A percentile compares a stretch with the other conserved stretches of the same genome.
These are phyloP conservation scores for Ceratocystis variospora DNA, from an alignment of 2,329 filamentous ascomycete genomes.

Conservation along the genomic window DNA sequence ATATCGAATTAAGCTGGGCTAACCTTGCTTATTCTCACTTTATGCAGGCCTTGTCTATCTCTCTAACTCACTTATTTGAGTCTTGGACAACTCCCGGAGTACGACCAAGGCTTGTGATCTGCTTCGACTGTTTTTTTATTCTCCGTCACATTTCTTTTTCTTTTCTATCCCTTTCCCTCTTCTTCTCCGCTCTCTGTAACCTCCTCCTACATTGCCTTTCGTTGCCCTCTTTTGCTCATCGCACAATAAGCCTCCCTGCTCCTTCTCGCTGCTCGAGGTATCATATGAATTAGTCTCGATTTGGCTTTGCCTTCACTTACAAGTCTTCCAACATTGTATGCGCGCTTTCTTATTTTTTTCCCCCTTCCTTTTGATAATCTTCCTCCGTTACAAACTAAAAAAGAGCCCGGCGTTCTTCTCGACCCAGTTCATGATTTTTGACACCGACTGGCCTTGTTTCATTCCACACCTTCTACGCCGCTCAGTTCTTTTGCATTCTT, in stretches of 20 bases:
- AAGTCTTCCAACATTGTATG: not conserved
- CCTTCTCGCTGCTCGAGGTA: not conserved
- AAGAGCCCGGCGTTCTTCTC: slow-evolving; percentile 1
- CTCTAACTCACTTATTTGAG: slow-evolving; percentile 11
- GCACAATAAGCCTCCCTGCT: not conserved
- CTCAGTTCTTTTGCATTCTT: slow-evolving; percentile 11
- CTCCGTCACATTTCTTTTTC: not conserved
- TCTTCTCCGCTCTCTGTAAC: not conserved
- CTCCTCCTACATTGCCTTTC: not conserved
- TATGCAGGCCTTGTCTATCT: slow-evolving; percentile 4
- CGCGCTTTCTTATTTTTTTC: slow-evolving; percentile 1
- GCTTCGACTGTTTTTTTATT: slow-evolving; percentile 11
- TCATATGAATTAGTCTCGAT: not conserved
- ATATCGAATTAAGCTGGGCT: not conserved
- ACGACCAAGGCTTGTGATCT: slow-evolving; percentile 14
- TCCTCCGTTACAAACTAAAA: not conserved
- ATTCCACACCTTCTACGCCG: not conserved
- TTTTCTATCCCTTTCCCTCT: not conserved
- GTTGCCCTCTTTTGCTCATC: not conserved
- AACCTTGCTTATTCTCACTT: slow-evolving; percentile 12
- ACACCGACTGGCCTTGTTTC: not conserved
- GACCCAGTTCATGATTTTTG: not conserved
- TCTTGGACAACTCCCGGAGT: slow-evolving; percentile 17
- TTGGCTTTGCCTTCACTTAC: not conserved
- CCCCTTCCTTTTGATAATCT: too few relatives aligned